Evolutionary conservation across 1,139 yeast genomes (phyloP), one percentile per base, ranked within the genome.

Genomic region (Trichomonascaceae sp.): DNA sequence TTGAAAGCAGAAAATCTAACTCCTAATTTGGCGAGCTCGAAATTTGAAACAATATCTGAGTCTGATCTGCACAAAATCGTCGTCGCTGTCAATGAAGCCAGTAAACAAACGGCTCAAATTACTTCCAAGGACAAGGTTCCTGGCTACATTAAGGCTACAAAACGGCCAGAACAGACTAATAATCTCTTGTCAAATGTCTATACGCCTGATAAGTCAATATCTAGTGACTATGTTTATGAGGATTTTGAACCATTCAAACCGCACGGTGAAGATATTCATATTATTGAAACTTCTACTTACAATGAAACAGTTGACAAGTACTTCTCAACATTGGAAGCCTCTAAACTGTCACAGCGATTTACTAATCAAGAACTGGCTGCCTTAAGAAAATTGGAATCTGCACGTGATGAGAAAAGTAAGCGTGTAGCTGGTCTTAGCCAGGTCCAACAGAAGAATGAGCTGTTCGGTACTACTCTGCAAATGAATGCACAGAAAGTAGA

Each of bases 161-260:
- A 73, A 68, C 64, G n/a, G 71, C 71, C 41, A 20, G 69, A 65
- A n/a, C 72, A 70, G 27, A 65, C 64, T 0, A 61, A 64, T 1
- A 71, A 68, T 36, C 50, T 52, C 9, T 49, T 57, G 1, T 56
- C 57, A 12, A 70, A 67, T 1, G 53, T 57, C 6, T 53, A 62
- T 17, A 56, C 61, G 1, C 63, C 62, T 3, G 63, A 62, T 2
- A 57, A 55, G 2, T 54, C 64, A 9, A 60, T 62, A 43, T 72
- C 71, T 38, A 65, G 72, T 80, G 63, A 83, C 60, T 82, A 72
- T 55, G 68, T 84, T 1, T 87, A 79, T 60, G 95, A 88, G 54
- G 95, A 87, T 58, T 93, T 89, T 66, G 95, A 87, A 68, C 97
- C 98, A 0, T 90, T 85, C 67, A 68, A 75, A 53, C 96, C 96